These are phyloP conservation scores for Barbarea vulgaris DNA, from an alignment of 345 rosid species.

Conservation along the genomic window DNA sequence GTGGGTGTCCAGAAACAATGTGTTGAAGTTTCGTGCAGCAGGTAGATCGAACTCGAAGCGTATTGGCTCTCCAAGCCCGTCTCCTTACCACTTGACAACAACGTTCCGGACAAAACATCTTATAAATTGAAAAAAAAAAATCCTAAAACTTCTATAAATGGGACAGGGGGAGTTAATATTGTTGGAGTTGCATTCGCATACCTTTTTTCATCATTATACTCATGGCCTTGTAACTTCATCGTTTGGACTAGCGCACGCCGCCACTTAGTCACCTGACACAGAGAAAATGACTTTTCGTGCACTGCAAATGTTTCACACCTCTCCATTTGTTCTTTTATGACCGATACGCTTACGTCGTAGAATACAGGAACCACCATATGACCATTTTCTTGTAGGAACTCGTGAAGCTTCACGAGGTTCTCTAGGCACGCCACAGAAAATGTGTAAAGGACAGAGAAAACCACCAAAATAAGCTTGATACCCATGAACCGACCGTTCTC, in stretches of 20 bases:
- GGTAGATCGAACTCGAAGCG: too few species aligned
- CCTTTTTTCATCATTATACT: not conserved
- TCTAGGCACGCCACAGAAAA: constrained; percentile 2
- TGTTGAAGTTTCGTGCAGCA: too few species aligned
- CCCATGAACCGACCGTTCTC: not conserved
- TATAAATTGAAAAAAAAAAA: too few species aligned
- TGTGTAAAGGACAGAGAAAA: not conserved
- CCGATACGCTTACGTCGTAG: not conserved
- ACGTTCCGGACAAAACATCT: too few species aligned
- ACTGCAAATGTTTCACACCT: not conserved
- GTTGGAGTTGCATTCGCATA: not conserved
- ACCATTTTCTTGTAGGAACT: not conserved
- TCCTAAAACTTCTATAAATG: too few species aligned
- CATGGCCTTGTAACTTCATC: not conserved
- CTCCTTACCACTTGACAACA: too few species aligned
- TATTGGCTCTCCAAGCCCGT: too few species aligned
- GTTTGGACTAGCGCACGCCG: not conserved
- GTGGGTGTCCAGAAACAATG: too few species aligned
- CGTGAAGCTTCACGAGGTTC: constrained; percentile 3
- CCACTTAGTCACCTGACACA: not conserved
- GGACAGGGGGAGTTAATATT: too few species aligned
- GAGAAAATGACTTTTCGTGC: not conserved
- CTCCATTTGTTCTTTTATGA: not conserved
- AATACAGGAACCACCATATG: constrained; percentile 1
- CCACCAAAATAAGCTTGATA: not conserved